Percentiles rank a stretch among this genome's conserved stretches.
Conservation (phyloP, 176 grass and related monocot genomes). For the Metroxylon sagu region DNA sequence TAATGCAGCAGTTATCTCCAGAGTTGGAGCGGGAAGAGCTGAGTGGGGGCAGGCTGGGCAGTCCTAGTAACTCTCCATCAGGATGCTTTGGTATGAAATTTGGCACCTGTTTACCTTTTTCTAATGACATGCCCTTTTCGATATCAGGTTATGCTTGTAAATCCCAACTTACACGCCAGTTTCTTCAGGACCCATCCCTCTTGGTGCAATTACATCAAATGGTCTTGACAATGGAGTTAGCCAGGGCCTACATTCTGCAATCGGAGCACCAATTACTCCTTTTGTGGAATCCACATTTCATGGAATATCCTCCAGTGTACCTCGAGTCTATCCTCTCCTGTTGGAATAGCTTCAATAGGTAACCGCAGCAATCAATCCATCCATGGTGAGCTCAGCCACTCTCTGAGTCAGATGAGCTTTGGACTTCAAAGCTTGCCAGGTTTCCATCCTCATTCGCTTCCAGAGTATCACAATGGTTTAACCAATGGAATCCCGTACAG, state of each 20-base stretch:
- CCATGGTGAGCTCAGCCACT: conserved; percentile 45
- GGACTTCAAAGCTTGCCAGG: conserved; percentile 45
- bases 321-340: conserved; percentile 57
- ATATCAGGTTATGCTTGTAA: too few species aligned
- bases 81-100: conserved; percentile 46
- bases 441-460: conserved; percentile 75
- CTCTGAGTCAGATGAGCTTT: conserved; percentile 56
- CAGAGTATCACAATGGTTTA: conserved; percentile 54
- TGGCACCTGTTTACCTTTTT: too few species aligned
- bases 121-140: too few species aligned
- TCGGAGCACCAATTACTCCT: conserved; percentile 33
- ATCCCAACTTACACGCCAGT: too few species aligned
- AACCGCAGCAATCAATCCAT: conserved; percentile 28
- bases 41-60: conserved; percentile 38
- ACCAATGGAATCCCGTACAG: conserved; percentile 45
- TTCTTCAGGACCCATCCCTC: conserved; percentile 12
- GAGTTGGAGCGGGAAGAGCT: conserved; percentile 61
- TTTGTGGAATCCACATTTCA: conserved; percentile 57
- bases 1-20: conserved; percentile 43
- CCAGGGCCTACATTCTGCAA: conserved; percentile 42
- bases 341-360: conserved; percentile 43
- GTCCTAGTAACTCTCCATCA: conserved; percentile 49
- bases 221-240: conserved; percentile 56
- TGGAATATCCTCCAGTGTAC: conserved; percentile 54
- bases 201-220: conserved; percentile 22